Conservation (phyloP, 345 rosid genomes). For the Aquilaria yunnanensis region DNA sequence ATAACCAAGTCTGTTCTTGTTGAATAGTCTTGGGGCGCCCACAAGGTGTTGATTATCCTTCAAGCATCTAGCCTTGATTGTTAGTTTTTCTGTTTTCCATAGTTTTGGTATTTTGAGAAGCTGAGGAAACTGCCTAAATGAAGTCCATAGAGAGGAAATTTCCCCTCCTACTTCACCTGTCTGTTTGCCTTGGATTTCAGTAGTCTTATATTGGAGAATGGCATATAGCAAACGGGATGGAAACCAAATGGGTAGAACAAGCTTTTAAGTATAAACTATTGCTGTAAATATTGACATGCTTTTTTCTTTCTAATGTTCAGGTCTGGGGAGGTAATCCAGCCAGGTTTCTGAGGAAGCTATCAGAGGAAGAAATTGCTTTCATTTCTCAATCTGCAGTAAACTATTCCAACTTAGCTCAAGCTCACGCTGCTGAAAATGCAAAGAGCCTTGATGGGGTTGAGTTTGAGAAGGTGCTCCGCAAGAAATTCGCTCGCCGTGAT, state of each 20-base stretch:
- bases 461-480: conserved; percentile 63
- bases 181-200: no score
- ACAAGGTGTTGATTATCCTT: no score
- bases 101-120: no score
- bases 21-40: no score
- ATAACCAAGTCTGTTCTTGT: no score
- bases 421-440: conserved; percentile 75
- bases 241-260: background rate
- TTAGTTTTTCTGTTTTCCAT: no score
- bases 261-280: background rate
- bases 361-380: conserved; percentile 76
- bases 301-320: conserved; percentile 25
- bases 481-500: conserved; percentile 61
- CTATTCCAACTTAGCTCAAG: conserved; percentile 66
- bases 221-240: background rate
- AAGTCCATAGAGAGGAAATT: no score
- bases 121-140: no score
- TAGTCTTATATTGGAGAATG: background rate
- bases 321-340: conserved; percentile 98
- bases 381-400: conserved; percentile 66
- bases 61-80: no score
- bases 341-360: conserved; percentile 67
- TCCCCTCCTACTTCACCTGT: no score
- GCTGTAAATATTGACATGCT: background rate
- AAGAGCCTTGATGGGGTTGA: conserved; percentile 64